Base-by-base conservation (phyloP, 345 rosid genomes). In the Eucalyptus caleyi region DNA sequence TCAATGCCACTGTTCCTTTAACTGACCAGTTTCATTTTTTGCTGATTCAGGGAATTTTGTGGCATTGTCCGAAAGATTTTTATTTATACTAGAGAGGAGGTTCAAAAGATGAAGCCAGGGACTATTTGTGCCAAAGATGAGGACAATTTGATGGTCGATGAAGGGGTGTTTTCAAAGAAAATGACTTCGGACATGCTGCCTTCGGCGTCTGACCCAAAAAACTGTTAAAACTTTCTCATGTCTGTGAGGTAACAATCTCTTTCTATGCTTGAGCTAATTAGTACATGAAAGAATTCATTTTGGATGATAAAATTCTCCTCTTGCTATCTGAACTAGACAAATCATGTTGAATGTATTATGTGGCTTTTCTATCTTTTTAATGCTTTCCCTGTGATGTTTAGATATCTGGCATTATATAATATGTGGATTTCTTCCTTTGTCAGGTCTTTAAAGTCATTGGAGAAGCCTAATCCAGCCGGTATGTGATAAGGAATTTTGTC, bases 51-150 rank as follows among this genome's bases (percentile, higher is more conserved):
- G 94, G 99, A 97, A 90, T 97, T 97, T 89, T 95, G 96, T 91
- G 92, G 95, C 92, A 93, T 97, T 95, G 99, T 94, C 54, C 94
- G 96, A 65, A 93, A 94, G 89, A 94, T 97, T 45, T 92, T 86
- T 91, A 93, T 97, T 89, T 96, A 92, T 89, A 96, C 99, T 4
- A 92, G 93, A 88, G 97, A 96, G 92, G 99, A 97, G 91, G 96
- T 97, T 54, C 96, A 94, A 90, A 97, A 92, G 94, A 95, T 97
- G 96, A 93, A 94, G 88, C 95, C 96, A 5, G 92, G 95, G 87
- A 88, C 96, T 16, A 87, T 94, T 59, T 90, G 90, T 91, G 86
- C 92, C 47, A 93, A 91, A 91, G 88, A 90, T 6, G 95, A 92
- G 77, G 96, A 94, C 60, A 91, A 92, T 88, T 87, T 88, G 21